These are phyloP conservation scores for Carallia pectinifolia DNA, from an alignment of 345 rosid species.

Conservation along the genomic window DNA sequence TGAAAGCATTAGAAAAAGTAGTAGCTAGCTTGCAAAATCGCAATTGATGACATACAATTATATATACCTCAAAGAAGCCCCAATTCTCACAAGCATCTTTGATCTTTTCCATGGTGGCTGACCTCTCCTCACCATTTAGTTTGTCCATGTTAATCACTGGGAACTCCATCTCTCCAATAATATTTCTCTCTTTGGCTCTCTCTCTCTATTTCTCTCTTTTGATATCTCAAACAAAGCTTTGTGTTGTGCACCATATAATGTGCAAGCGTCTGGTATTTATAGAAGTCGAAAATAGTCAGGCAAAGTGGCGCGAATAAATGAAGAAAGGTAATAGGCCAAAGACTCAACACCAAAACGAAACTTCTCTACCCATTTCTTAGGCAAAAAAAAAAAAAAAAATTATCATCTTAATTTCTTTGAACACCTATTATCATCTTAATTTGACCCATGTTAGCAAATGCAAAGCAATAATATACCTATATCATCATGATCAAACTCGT, in stretches of 20 bases:
- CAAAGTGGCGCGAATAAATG: not conserved
- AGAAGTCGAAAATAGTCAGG: slow-evolving; percentile 1
- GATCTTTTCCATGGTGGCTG: slow-evolving; percentile 60
- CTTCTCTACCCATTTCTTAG: no score
- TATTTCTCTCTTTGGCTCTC: not conserved
- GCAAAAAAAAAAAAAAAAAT: not conserved
- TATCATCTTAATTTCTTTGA: no score
- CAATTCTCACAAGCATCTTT: slow-evolving; percentile 95
- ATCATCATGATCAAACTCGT: no score
- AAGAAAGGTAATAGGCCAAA: not conserved
- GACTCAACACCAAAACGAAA: no score
- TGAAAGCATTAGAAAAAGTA: not conserved
- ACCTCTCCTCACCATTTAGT: slow-evolving; percentile 61
- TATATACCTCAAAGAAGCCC: slow-evolving; percentile 93
- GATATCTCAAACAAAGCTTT: not conserved
- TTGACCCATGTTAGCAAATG: no score
- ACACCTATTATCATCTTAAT: no score
- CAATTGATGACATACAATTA: not conserved
- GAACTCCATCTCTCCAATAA: slow-evolving; percentile 47
- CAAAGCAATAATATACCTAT: no score
- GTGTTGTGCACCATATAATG: not conserved
- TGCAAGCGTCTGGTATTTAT: slow-evolving; percentile 25
- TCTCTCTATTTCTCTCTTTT: not conserved
- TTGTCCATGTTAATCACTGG: slow-evolving; percentile 70
- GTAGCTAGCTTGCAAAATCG: not conserved